Conservation (phyloP, 352 stramenopile species). For the Pythium rishiriense region DNA sequence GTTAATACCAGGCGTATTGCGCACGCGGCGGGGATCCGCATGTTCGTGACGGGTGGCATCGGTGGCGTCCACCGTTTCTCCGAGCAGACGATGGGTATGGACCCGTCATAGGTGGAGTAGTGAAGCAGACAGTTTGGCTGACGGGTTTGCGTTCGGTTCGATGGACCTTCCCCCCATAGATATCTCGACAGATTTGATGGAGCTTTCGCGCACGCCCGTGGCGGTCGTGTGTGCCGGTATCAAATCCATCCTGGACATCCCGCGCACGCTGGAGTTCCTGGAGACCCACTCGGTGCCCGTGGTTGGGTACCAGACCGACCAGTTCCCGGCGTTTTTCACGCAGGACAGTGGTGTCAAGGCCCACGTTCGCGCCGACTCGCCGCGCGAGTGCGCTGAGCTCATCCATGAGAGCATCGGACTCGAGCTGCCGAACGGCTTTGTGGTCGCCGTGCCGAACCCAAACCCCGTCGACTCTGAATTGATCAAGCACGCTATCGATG, state of each 20-base stretch:
- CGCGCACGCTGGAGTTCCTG: constrained; percentile 95
- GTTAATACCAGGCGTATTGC: constrained; percentile 79
- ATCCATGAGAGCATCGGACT: constrained; percentile 83
- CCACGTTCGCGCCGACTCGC: constrained; percentile 84
- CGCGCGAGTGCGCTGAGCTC: constrained; percentile 83
- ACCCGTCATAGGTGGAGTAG: not conserved
- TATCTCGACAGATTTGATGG: constrained; percentile 96
- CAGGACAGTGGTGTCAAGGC: constrained; percentile 87
- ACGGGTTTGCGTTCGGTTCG: not conserved
- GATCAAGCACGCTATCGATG: constrained; percentile 92
- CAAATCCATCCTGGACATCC: constrained; percentile 99
- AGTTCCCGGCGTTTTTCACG: constrained; percentile 99
- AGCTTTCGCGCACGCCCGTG: constrained; percentile 94
- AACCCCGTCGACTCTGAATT: constrained; percentile 76
- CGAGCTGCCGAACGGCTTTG: constrained; percentile 80
- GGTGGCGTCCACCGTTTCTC: constrained; percentile 96
- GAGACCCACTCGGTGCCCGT: constrained; percentile 96
- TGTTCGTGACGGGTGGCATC: constrained; percentile 98
- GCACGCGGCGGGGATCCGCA: constrained; percentile 91
- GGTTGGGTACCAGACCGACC: constrained; percentile 88
- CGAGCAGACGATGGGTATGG: constrained; percentile 89
- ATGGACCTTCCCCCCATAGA: constrained; percentile 50
- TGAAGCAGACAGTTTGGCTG: not conserved
- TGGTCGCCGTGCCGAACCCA: constrained; percentile 89
- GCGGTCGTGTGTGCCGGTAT: constrained; percentile 97